phyloP scores from a whole-genome alignment of 2,329 filamentous ascomycete species.

The Phaeosphaeria sp. region DNA sequence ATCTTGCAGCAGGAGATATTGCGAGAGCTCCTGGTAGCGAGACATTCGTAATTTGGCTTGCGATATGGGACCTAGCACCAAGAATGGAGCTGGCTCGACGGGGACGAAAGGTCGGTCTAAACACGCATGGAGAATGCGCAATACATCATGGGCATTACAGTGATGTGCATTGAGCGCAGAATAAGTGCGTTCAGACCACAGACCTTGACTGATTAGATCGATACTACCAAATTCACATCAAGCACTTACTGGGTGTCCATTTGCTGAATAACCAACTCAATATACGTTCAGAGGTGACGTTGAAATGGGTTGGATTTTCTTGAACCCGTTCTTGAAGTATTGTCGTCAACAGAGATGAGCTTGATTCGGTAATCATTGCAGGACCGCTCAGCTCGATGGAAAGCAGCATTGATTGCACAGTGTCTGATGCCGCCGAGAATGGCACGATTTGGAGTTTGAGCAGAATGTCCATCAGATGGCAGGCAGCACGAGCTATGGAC shows the following conservation, averaged over 20 bases:
- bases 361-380: constrained; percentile 77
- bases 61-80: constrained; percentile 50
- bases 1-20: constrained; percentile 57
- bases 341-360: constrained; percentile 73
- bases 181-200: constrained; percentile 67
- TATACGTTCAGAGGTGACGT: constrained; percentile 72
- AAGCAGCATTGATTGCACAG: constrained; percentile 74
- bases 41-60: constrained; percentile 53
- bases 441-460: constrained; percentile 70
- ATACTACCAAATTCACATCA: constrained; percentile 1
- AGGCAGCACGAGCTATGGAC: constrained; percentile 76
- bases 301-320: constrained; percentile 71
- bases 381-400: constrained; percentile 85
- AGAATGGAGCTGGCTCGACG: constrained; percentile 31
- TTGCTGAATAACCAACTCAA: constrained; percentile 81
- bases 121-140: constrained; percentile 73
- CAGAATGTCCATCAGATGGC: constrained; percentile 73
- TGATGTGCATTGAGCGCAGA: constrained; percentile 69
- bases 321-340: constrained; percentile 71
- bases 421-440: constrained; percentile 71
- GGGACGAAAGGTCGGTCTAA: constrained; percentile 60
- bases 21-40: constrained; percentile 51
- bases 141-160: constrained; percentile 68
- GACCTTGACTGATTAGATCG: constrained; percentile 39
- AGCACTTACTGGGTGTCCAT: constrained; percentile 77